Percentiles rank a stretch among this genome's conserved stretches.
Conservation (phyloP, 2,329 filamentous ascomycete species). For the Colletotrichum caudatum region DNA sequence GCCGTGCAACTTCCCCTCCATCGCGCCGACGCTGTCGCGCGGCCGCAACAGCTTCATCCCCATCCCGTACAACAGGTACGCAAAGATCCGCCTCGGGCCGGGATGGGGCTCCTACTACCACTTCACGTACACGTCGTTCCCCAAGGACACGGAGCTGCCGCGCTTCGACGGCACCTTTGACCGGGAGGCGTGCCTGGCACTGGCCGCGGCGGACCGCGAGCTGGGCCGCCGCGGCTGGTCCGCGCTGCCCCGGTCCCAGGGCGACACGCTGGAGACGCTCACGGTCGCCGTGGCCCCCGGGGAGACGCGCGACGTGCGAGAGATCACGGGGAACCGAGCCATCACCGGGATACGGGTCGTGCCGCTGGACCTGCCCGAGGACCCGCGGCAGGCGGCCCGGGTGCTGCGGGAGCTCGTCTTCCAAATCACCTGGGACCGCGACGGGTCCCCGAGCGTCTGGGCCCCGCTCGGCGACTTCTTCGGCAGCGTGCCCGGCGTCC, state of each 20-base stretch:
- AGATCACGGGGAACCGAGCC: slow-evolving; percentile 35
- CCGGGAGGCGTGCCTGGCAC: slow-evolving; percentile 29
- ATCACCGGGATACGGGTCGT: slow-evolving; percentile 33
- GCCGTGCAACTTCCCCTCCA: slow-evolving; percentile 35
- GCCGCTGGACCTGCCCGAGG: slow-evolving; percentile 18
- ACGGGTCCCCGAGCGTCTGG: slow-evolving; percentile 33
- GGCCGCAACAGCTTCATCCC: slow-evolving; percentile 38
- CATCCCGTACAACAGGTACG: slow-evolving; percentile 36
- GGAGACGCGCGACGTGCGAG: slow-evolving; percentile 1
- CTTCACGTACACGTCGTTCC: slow-evolving; percentile 35
- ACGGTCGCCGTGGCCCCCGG: slow-evolving; percentile 24
- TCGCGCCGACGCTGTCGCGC: slow-evolving; percentile 29
- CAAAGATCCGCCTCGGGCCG: slow-evolving; percentile 30
- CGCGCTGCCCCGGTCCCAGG: slow-evolving; percentile 26
- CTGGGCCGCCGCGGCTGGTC: slow-evolving; percentile 34
- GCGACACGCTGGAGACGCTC: slow-evolving; percentile 31
- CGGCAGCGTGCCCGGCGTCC: slow-evolving; percentile 34
- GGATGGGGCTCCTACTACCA: slow-evolving; percentile 37
- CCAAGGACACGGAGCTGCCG: slow-evolving; percentile 15
- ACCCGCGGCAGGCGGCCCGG: neutral
- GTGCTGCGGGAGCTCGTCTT: slow-evolving; percentile 30
- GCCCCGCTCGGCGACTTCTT: slow-evolving; percentile 36
- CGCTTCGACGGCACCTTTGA: slow-evolving; percentile 31
- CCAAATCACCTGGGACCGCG: slow-evolving; percentile 31
- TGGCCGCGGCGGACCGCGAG: slow-evolving; percentile 32